Conservation (phyloP, 805 yeast species). For the Wickerhamomyces chambardii region DNA sequence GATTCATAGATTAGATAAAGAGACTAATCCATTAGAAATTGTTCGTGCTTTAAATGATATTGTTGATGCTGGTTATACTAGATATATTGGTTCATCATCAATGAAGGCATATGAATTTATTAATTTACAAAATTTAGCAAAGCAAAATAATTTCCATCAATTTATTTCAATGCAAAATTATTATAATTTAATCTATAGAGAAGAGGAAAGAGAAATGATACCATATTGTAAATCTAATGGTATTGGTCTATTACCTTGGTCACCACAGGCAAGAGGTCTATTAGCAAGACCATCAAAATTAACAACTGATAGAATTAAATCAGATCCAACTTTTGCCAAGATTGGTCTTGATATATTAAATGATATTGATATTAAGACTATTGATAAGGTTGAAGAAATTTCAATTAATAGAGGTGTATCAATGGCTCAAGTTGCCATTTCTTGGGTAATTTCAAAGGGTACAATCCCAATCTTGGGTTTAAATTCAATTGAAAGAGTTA, state of each 20-base stretch:
- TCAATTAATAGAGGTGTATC: slow-evolving; percentile 33
- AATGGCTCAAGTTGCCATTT: slow-evolving; percentile 44
- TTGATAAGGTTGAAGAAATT: slow-evolving; percentile 41
- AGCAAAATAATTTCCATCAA: slow-evolving; percentile 44
- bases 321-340: slow-evolving; percentile 4
- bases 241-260: slow-evolving; percentile 52
- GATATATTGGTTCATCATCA: slow-evolving; percentile 57
- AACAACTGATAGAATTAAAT: slow-evolving; percentile 1
- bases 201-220: slow-evolving; percentile 55
- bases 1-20: slow-evolving; percentile 41
- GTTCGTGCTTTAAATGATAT: slow-evolving; percentile 46
- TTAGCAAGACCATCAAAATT: slow-evolving; percentile 36
- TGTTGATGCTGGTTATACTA: slow-evolving; percentile 32
- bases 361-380: slow-evolving; percentile 21
- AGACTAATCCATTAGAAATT: slow-evolving; percentile 38
- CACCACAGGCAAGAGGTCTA: slow-evolving; percentile 47
- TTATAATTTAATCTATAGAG: slow-evolving; percentile 46
- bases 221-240: slow-evolving; percentile 40
- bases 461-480: slow-evolving; percentile 44
- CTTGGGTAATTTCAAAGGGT: slow-evolving; percentile 43
- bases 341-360: slow-evolving; percentile 6
- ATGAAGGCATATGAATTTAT: slow-evolving; percentile 49
- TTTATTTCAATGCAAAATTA: slow-evolving; percentile 52
- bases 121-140: slow-evolving; percentile 45
- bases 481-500: slow-evolving; percentile 34